A percentile compares a stretch with the other conserved stretches of the same genome.
phyloP scores from a whole-genome alignment of 2,329 filamentous ascomycete genomes.

The Verticillium nubilum region DNA sequence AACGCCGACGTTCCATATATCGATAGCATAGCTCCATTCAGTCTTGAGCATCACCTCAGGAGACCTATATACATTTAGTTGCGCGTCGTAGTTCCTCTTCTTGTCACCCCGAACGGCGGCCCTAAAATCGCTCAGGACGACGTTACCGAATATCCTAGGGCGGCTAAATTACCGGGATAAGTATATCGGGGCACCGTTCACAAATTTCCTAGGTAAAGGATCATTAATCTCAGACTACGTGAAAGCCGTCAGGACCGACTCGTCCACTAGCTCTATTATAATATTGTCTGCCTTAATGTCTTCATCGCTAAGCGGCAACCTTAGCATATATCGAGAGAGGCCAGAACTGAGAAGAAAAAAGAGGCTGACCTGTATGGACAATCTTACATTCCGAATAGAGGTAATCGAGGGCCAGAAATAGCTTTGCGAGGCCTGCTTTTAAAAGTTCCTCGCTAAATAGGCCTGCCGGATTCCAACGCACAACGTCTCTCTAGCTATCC shows the following conservation, averaged over 20 bases:
- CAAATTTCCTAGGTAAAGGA: constrained; percentile 35
- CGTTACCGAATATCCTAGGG: constrained; percentile 22
- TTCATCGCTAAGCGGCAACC: constrained; percentile 5
- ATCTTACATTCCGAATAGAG: constrained; percentile 38
- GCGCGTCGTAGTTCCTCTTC: constrained; percentile 28
- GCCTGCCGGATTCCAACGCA: constrained; percentile 30
- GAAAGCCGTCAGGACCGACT: constrained; percentile 27
- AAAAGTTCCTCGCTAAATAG: constrained; percentile 28
- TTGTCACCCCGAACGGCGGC: constrained; percentile 31
- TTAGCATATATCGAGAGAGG: not conserved
- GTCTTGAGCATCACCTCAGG: constrained; percentile 40
- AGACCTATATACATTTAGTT: constrained; percentile 33
- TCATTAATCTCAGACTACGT: constrained; percentile 30
- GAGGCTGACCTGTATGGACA: constrained; percentile 32
- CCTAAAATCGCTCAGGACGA: constrained; percentile 44
- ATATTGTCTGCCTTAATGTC: constrained; percentile 27
- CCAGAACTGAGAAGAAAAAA: constrained; percentile 12
- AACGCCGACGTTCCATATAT: constrained; percentile 40
- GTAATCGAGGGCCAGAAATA: constrained; percentile 39
- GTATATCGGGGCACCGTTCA: constrained; percentile 35
- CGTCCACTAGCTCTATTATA: constrained; percentile 32
- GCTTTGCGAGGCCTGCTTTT: constrained; percentile 25
- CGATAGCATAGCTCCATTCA: constrained; percentile 38
- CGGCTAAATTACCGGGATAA: constrained; percentile 30
- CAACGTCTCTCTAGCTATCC: constrained; percentile 32